Conservation (phyloP, 768 basidiomycete species). For the Tulasnella sp. region DNA sequence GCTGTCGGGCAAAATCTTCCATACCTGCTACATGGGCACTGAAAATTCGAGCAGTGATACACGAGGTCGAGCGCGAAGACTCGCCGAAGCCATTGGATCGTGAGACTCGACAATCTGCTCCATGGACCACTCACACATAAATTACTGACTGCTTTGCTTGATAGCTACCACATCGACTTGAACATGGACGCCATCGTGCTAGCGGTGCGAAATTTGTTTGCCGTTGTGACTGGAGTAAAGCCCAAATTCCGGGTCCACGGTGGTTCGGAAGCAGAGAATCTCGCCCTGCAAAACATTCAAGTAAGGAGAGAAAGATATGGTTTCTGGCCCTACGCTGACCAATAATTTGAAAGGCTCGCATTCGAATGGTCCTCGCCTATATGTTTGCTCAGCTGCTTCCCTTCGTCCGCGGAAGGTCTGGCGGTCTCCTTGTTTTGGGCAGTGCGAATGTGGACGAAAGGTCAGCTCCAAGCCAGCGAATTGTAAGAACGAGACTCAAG, state of each 20-base stretch:
- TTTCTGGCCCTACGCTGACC: conserved; percentile 9
- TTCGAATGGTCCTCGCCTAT: conserved; percentile 94
- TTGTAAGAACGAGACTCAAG: conserved; percentile 1
- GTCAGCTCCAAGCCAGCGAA: conserved; percentile 45
- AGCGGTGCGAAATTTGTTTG: conserved; percentile 80
- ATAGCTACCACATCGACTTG: conserved; percentile 88
- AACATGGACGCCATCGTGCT: conserved; percentile 95
- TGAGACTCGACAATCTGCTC: conserved; percentile 42
- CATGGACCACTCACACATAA: neutral
- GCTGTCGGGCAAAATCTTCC: conserved; percentile 85
- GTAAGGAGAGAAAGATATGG: conserved; percentile 44
- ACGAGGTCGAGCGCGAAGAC: conserved; percentile 78
- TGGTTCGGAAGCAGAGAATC: conserved; percentile 83
- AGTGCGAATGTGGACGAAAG: conserved; percentile 99
- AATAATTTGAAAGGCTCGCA: conserved; percentile 61
- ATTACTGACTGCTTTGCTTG: neutral
- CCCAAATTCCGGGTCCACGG: conserved; percentile 86
- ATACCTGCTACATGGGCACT: conserved; percentile 99
- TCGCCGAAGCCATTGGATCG: conserved; percentile 90
- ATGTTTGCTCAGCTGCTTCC: conserved; percentile 94
- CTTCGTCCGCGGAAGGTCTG: conserved; percentile 81
- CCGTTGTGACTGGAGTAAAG: conserved; percentile 71
- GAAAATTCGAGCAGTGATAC: conserved; percentile 93
- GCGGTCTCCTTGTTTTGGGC: conserved; percentile 92
- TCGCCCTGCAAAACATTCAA: conserved; percentile 97